phyloP scores from a whole-genome alignment of 768 basidiomycete genomes.

The Podaxis sp. region DNA sequence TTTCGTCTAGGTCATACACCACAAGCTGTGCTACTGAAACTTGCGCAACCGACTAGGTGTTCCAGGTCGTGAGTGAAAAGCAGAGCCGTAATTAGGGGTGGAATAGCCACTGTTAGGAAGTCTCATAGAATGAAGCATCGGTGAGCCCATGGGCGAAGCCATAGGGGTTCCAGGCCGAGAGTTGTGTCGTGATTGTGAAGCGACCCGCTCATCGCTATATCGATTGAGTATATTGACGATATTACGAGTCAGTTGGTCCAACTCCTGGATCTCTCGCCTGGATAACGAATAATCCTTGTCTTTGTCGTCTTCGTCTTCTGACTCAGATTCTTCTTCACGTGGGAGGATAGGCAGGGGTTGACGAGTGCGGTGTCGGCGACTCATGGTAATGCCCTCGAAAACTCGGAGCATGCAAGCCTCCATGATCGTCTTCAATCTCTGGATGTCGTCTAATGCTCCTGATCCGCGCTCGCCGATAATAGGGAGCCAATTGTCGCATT shows the following conservation, averaged over 20 bases:
- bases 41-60: slow-evolving; percentile 60
- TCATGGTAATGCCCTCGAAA: slow-evolving; percentile 77
- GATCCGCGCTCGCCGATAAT: slow-evolving; percentile 66
- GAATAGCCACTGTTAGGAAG: slow-evolving; percentile 54
- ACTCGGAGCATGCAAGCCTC: slow-evolving; percentile 87
- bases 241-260: slow-evolving; percentile 72
- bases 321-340: slow-evolving; percentile 56
- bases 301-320: slow-evolving; percentile 54
- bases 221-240: slow-evolving; percentile 73
- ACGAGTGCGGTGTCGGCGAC: slow-evolving; percentile 34
- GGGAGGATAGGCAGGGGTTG: slow-evolving; percentile 33
- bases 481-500: slow-evolving; percentile 91
- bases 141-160: slow-evolving; percentile 40
- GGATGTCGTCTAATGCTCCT: slow-evolving; percentile 73
- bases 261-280: slow-evolving; percentile 67
- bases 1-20: slow-evolving; percentile 8
- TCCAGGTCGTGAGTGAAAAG: slow-evolving; percentile 53
- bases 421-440: slow-evolving; percentile 74
- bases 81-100: slow-evolving; percentile 41
- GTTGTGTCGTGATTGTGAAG: slow-evolving; percentile 54
- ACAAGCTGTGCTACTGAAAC: slow-evolving; percentile 22
- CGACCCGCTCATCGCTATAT: slow-evolving; percentile 65
- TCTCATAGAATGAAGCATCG: slow-evolving; percentile 37
- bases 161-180: slow-evolving; percentile 68
- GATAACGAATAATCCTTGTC: slow-evolving; percentile 56